Evolutionary conservation across 1,284 basidiomycete species (phyloP).

Genomic region (Ustilago trichophora): DNA sequence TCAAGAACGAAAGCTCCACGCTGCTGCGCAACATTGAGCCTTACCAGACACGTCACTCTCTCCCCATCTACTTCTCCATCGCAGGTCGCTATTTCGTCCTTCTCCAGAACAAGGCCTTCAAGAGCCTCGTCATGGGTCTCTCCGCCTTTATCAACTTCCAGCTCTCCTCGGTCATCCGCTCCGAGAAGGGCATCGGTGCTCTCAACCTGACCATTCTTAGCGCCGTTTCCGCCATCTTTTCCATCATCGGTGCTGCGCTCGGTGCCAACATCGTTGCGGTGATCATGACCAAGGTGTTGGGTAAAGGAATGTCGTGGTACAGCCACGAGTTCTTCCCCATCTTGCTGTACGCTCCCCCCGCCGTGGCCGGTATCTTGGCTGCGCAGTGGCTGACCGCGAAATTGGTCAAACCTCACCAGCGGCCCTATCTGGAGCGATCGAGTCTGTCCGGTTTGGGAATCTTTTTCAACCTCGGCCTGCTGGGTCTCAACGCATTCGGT

Average conservation of each 20-base stretch:
- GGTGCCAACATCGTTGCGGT: constrained; percentile 78
- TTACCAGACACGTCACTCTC: constrained; percentile 68
- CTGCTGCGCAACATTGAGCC: constrained; percentile 46
- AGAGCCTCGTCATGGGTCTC: constrained; percentile 60
- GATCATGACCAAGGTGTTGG: constrained; percentile 76
- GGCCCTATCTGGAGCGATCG: constrained; percentile 62
- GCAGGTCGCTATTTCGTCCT: constrained; percentile 68
- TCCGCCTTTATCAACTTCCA: constrained; percentile 60
- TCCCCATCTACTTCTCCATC: constrained; percentile 74
- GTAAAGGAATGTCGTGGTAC: constrained; percentile 70
- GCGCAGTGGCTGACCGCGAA: constrained; percentile 75
- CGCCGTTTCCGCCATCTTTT: constrained; percentile 43
- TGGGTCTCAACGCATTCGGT: constrained; percentile 71
- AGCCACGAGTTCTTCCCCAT: constrained; percentile 77
- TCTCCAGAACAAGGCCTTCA: constrained; percentile 68
- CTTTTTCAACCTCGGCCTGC: constrained; percentile 50
- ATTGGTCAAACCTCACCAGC: constrained; percentile 68
- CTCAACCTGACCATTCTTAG: constrained; percentile 50
- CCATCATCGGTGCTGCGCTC: constrained; percentile 70
- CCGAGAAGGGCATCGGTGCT: constrained; percentile 60
- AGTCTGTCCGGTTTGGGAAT: constrained; percentile 48
- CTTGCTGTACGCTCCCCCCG: constrained; percentile 80
- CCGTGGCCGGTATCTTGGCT: constrained; percentile 71
- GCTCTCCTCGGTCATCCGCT: constrained; percentile 62
- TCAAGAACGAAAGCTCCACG: constrained; percentile 68